Evolutionary conservation across 805 yeast species (phyloP).

Genomic region (Lipomyces lipofer): DNA sequence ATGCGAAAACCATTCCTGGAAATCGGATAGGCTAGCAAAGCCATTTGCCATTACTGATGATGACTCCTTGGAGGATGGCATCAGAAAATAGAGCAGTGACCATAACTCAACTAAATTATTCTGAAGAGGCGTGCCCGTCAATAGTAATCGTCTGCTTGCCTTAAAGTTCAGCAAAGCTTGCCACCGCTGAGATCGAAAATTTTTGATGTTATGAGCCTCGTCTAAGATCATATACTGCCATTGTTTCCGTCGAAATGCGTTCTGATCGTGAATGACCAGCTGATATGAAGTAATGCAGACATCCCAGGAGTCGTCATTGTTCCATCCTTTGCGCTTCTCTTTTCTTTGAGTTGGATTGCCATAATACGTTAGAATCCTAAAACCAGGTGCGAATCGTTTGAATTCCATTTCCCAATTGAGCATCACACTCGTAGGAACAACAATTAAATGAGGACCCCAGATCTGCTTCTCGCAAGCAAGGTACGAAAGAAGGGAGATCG

Average conservation of each 20-base stretch:
- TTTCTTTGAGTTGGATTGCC: constrained; percentile 97
- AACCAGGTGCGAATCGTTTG: constrained; percentile 96
- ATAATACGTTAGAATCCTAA: constrained; percentile 90
- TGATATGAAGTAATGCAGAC: constrained; percentile 97
- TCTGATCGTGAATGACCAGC: constrained; percentile 95
- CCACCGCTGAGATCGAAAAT: constrained; percentile 96
- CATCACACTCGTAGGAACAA: constrained; percentile 97
- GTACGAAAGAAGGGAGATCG: constrained; percentile 81
- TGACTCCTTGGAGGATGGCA: constrained; percentile 80
- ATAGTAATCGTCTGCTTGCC: constrained; percentile 78
- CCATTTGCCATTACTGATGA: constrained; percentile 79
- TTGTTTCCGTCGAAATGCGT: constrained; percentile 82
- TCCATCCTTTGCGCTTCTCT: constrained; percentile 96
- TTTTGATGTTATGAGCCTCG: constrained; percentile 97
- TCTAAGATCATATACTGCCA: constrained; percentile 98
- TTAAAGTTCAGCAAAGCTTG: constrained; percentile 91
- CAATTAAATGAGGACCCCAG: constrained; percentile 98
- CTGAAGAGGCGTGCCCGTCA: constrained; percentile 97
- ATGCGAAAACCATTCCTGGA: constrained; percentile 98
- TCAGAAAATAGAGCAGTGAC: constrained; percentile 90
- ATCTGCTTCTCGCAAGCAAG: constrained; percentile 89
- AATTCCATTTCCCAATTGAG: constrained; percentile 99
- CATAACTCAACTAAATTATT: constrained; percentile 93
- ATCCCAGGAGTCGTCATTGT: constrained; percentile 91
- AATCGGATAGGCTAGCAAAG: constrained; percentile 92